Base-by-base conservation (phyloP, 148 eudicot genomes). In the Chenopodium berlandieri region DNA sequence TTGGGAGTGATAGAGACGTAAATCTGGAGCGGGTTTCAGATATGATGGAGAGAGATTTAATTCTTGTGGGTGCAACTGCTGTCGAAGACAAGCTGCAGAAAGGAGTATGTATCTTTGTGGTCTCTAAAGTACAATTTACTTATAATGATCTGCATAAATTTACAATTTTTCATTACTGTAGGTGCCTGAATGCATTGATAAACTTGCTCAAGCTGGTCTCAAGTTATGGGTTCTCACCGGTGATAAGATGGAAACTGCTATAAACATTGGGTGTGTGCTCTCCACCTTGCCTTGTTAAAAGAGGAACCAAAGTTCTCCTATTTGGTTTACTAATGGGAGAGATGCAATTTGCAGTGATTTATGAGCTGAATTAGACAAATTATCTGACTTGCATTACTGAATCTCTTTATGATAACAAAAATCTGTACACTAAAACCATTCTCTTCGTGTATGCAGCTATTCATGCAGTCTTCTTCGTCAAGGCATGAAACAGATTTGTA, bases 211-310 rank as follows among this genome's bases (percentile, higher is more conserved):
- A 87, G 99, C 99, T 73, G 99, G 99, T 85, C 92, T 96, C 73
- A 96, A 96, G 89, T 83, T 96, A 65, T 96, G 99, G 99, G 99
- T 96, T 87, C 91, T 96, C 73, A 96, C 99, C 10, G 99, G 99
- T 48, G 99, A 96, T 86, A 96, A 96, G 88, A 92, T 96, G 98
- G 99, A 96, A 90, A 96, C 99, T 75, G 99, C 99, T 67, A 94
- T 95, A 50, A 95, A 95, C 84, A 95, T 95, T 80, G 99, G 99
- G 99, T 95, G 34, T 76, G 92, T 88, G 76, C 79, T 62, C 65
- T 46, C 79, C 37, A 65, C 32, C 82, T 22, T 77, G 30, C 65
- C 25, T 48, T 8, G n/a, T 63, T 34, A 16, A 54, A 31, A 60
- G 44, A 32, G 71, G 71, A 23, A 63, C 8, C 9, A 17, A 80